Percentiles rank a stretch among this genome's conserved stretches.
Evolutionary conservation across 768 basidiomycete genomes (phyloP).

Genomic region (Auriscalpium orientale): DNA sequence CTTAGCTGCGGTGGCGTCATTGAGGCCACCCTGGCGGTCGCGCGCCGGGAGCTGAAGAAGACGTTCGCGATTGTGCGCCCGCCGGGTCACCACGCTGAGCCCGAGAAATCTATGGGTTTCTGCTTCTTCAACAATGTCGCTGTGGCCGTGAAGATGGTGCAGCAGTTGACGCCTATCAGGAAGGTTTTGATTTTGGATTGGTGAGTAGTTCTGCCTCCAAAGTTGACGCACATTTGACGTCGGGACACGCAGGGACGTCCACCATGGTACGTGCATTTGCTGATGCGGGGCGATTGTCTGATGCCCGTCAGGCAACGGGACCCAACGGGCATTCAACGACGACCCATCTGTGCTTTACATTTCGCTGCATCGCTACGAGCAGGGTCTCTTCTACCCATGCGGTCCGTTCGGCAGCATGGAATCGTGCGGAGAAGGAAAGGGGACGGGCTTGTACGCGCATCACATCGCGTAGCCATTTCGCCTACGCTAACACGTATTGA

Average conservation of each 20-base stretch:
- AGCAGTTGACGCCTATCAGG: conserved; percentile 60
- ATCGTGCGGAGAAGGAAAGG: conserved; percentile 77
- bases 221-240: background rate
- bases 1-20: conserved; percentile 94
- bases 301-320: conserved; percentile 76
- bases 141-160: conserved; percentile 79
- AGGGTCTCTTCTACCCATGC: conserved; percentile 87
- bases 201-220: conserved; percentile 39
- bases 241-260: conserved; percentile 68
- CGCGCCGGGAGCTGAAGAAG: conserved; percentile 71
- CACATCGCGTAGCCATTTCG: no score
- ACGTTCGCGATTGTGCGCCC: conserved; percentile 93
- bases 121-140: conserved; percentile 99
- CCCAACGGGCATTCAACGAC: conserved; percentile 91
- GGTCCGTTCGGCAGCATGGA: conserved; percentile 84
- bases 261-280: conserved; percentile 57
- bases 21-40: conserved; percentile 83
- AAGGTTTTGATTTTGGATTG: conserved; percentile 92
- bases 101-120: conserved; percentile 97
- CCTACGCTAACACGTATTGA: conserved; percentile 6
- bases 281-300: background rate
- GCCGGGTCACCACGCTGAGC: conserved; percentile 97
- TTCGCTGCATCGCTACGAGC: conserved; percentile 91
- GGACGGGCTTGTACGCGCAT: conserved; percentile 72
- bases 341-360: conserved; percentile 90